A percentile compares a stretch with the other conserved stretches of the same genome.
These are phyloP conservation scores for Moricandia moricandioides DNA, from an alignment of 345 rosid genomes.

Conservation along the genomic window DNA sequence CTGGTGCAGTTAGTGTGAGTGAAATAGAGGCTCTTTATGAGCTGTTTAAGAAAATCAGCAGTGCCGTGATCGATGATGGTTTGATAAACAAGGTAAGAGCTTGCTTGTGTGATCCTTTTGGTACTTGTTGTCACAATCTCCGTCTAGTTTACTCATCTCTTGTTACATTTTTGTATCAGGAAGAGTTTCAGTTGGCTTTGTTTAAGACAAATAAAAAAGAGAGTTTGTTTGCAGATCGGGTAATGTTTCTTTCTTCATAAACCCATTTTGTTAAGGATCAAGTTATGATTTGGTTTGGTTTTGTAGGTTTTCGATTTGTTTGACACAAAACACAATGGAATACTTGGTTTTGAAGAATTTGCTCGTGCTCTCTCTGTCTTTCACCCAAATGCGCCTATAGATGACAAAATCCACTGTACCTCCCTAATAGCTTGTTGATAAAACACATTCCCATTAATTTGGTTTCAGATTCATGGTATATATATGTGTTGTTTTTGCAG, in stretches of 20 bases:
- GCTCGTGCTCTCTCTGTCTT: constrained; percentile 97
- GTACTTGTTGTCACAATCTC: not conserved
- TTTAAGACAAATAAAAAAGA: constrained; percentile 97
- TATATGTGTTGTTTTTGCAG: constrained; percentile 41
- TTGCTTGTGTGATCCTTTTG: not conserved
- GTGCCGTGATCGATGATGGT: constrained; percentile 97
- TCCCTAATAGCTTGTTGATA: not conserved
- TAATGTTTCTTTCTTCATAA: constrained; percentile 30
- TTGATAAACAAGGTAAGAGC: constrained; percentile 80
- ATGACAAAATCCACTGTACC: constrained; percentile 88
- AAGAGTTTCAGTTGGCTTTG: constrained; percentile 94
- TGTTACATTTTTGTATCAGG: constrained; percentile 48
- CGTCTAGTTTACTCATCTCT: not conserved
- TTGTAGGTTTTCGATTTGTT: constrained; percentile 92
- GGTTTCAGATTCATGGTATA: not conserved
- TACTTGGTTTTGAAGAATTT: constrained; percentile 97
- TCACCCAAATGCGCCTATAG: constrained; percentile 94
- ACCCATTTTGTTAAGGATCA: not conserved
- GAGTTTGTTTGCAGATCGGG: constrained; percentile 98
- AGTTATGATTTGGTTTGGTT: not conserved
- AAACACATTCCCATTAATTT: not conserved
- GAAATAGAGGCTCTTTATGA: constrained; percentile 98
- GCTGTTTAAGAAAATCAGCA: constrained; percentile 96
- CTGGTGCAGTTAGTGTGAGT: constrained; percentile 86
- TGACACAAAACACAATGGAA: constrained; percentile 95